phyloP scores from a whole-genome alignment of 495 filamentous ascomycete genomes.

The Parathielavia hyrcaniae region DNA sequence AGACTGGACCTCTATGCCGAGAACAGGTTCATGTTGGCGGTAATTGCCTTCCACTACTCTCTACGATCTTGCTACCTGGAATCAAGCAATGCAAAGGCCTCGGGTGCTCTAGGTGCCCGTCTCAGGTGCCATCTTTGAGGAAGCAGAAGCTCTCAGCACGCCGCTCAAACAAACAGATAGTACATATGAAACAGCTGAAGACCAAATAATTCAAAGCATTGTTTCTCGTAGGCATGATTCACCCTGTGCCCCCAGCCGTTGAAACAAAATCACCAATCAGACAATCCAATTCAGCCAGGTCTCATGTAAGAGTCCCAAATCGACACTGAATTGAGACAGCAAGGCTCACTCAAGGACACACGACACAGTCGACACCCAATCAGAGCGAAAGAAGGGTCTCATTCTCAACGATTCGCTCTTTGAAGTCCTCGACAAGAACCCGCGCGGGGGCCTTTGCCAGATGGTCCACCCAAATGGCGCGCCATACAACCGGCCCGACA shows the following conservation, averaged over 20 bases:
- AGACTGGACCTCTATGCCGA: too few relatives aligned
- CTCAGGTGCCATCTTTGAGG: too few relatives aligned
- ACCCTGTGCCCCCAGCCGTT: neutral
- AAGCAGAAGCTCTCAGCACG: too few relatives aligned
- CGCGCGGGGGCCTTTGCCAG: constrained; percentile 40
- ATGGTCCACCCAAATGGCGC: constrained; percentile 33
- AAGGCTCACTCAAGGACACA: neutral
- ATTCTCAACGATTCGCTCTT: constrained; percentile 33
- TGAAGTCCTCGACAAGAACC: constrained; percentile 33
- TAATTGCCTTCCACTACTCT: too few relatives aligned
- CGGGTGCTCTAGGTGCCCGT: too few relatives aligned
- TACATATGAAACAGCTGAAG: too few relatives aligned
- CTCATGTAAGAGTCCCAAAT: neutral
- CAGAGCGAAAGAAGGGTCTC: constrained; percentile 28
- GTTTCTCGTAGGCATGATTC: too few relatives aligned
- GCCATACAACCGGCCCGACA: constrained; percentile 23
- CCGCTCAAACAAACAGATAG: too few relatives aligned
- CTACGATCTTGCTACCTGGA: too few relatives aligned
- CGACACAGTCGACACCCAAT: neutral
- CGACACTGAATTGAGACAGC: neutral
- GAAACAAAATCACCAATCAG: neutral
- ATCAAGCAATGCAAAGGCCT: too few relatives aligned
- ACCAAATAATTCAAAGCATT: too few relatives aligned
- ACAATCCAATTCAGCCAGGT: neutral
- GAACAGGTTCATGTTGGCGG: too few relatives aligned